Base-by-base conservation (phyloP, 768 basidiomycete genomes). In the Xerocomus spinulosus region DNA sequence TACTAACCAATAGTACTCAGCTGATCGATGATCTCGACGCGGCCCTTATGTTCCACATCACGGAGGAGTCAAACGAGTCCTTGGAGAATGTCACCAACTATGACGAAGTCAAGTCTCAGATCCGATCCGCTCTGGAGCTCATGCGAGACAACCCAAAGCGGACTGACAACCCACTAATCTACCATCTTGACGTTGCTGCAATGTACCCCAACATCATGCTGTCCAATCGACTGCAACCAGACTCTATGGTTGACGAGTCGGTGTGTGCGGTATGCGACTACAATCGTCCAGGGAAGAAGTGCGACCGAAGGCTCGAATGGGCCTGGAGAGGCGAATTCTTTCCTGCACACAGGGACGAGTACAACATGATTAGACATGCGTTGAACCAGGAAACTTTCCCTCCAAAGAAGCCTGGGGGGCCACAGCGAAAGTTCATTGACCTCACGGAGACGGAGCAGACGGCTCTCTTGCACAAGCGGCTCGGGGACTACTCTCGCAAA, bases 171-270 rank as follows among this genome's bases (percentile, higher is more conserved):
- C 96, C 96, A 0, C 81, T 98, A 53, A 98, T 99, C 62, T 99
- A 99, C 69, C 96, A 99, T 68, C 70, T 98, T 60, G 96, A 99
- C 60, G 96, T 99, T 53, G 96, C 96, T 3, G 96, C 96, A 53
- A 99, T 99, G 96, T 98, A 99, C 66, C 96, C 96, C 48, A 99
- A 98, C 68, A 98, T 99, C 80, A 99, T 99, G 96, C 85, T 99
- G 74, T 97, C 94, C 15, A 99, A 99, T 64, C 90, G 96, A 28
- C 77, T 99, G 2, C 96, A 99, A 58, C 96, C 96, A 2, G 96
- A 99, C 69, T 96, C 96, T 2, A 88, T 98, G 72, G 87, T 97
- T 9, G 92, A 94, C 60, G 96, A 98, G 66, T 83, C 95, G 17
- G 87, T 85, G 15, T 99, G 96, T 61, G 96, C 96, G 1, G 93